A percentile compares a stretch with the other conserved stretches of the same genome.
phyloP scores from a whole-genome alignment of 768 basidiomycete species.

The Clathrus columnatus region DNA sequence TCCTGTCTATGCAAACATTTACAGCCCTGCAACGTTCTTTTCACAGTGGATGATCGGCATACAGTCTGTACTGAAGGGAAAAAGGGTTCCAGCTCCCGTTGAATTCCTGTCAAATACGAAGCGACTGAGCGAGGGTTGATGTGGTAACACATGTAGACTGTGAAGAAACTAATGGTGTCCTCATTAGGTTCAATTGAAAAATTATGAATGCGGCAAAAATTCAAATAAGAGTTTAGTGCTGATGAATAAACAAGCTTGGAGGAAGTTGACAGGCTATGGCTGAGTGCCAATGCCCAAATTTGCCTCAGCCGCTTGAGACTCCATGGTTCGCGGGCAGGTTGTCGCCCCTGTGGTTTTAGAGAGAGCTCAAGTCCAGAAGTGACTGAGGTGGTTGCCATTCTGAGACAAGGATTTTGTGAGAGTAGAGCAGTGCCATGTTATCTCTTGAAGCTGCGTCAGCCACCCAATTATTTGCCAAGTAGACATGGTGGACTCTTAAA shows the following conservation, averaged over 20 bases:
- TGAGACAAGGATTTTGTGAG: too few relatives aligned
- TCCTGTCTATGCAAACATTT: slow-evolving; percentile 15
- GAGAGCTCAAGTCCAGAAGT: too few relatives aligned
- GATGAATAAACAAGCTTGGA: slow-evolving; percentile 5
- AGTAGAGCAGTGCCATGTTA: too few relatives aligned
- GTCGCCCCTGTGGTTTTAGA: too few relatives aligned
- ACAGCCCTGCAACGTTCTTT: slow-evolving; percentile 20
- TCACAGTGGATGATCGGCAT: slow-evolving; percentile 4
- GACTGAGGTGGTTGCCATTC: too few relatives aligned
- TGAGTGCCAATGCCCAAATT: slow-evolving; percentile 11
- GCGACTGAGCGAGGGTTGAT: slow-evolving; percentile 18
- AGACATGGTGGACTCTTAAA: neutral
- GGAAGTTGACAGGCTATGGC: slow-evolving; percentile 8
- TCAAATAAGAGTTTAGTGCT: slow-evolving; percentile 7
- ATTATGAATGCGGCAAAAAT: slow-evolving; percentile 8
- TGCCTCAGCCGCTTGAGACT: slow-evolving; percentile 5
- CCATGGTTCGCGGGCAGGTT: slow-evolving; percentile 11
- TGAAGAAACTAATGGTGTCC: slow-evolving; percentile 14
- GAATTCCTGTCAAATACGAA: slow-evolving; percentile 20
- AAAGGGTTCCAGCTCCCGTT: slow-evolving; percentile 15
- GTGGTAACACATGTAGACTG: slow-evolving; percentile 12
- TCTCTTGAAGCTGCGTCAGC: too few relatives aligned
- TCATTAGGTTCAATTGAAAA: slow-evolving; percentile 7
- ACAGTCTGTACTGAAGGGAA: slow-evolving; percentile 14
- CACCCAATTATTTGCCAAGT: neutral